These are phyloP conservation scores for Capsella bursapastoris DNA, from an alignment of 345 rosid species.

Conservation along the genomic window DNA sequence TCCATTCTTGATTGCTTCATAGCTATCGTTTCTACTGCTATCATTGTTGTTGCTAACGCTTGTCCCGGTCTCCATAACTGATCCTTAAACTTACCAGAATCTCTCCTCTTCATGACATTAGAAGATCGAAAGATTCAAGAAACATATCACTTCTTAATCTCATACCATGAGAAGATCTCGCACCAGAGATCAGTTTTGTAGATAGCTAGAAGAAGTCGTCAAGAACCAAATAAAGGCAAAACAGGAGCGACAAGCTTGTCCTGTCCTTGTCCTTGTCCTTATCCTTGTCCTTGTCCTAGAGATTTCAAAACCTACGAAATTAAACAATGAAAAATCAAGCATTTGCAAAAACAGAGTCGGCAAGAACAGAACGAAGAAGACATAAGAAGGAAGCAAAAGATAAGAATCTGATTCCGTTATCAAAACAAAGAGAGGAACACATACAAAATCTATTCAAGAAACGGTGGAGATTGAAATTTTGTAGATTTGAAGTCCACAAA, in stretches of 20 bases:
- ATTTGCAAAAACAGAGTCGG: slow-evolving; percentile 19
- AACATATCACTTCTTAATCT: background rate
- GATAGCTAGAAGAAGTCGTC: background rate
- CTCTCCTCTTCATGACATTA: slow-evolving; percentile 56
- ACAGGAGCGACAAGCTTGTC: slow-evolving; percentile 8
- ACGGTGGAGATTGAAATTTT: background rate
- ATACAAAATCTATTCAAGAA: slow-evolving; percentile 18
- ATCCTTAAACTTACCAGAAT: slow-evolving; percentile 35
- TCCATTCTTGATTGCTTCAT: slow-evolving; percentile 50
- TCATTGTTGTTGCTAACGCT: slow-evolving; percentile 28
- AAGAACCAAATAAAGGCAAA: slow-evolving; percentile 14
- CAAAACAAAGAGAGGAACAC: slow-evolving; percentile 10
- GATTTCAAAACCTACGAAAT: slow-evolving; percentile 27
- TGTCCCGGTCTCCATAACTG: slow-evolving; percentile 64
- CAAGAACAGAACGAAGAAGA: slow-evolving; percentile 30
- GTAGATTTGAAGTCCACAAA: slow-evolving; percentile 6
- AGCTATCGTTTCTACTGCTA: slow-evolving; percentile 41
- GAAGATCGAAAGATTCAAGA: slow-evolving; percentile 23
- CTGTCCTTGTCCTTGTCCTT: background rate
- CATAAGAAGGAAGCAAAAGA: slow-evolving; percentile 38
- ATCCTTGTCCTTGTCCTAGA: background rate
- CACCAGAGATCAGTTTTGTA: slow-evolving; percentile 16
- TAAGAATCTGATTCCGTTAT: slow-evolving; percentile 34
- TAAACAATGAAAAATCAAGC: slow-evolving; percentile 28
- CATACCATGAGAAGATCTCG: slow-evolving; percentile 8